Base-by-base conservation (phyloP, 2,329 filamentous ascomycete genomes). In the Exophiala aquamarina region DNA sequence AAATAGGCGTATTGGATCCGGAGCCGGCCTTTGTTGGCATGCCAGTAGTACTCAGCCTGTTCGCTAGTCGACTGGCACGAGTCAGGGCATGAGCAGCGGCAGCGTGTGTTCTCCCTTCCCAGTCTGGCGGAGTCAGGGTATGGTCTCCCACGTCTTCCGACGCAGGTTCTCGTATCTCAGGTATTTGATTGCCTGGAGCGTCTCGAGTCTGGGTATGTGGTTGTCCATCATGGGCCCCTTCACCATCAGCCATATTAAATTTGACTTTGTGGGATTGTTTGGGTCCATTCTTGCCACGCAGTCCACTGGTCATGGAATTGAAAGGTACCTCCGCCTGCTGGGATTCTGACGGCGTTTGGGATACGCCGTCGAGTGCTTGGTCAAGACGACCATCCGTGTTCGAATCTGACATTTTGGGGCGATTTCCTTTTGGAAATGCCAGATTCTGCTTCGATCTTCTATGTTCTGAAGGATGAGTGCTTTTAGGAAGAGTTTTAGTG, bases 61-160 rank as follows among this genome's bases (percentile, higher is more conserved):
- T 40, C 18, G 49, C 48, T 20, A 55, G 33, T 17, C 49, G 42
- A 33, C 46, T 55, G 17, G 52, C 52, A n/a, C 52, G 52, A 38
- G 34, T 39, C 29, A 49, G 45, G 15, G 52, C 52, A 37, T 52
- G 29, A 23, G 52, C 52, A 17, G 52, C 52, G 7, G 52, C 52
- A 36, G 49, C 52, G 49, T 44, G 38, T 23, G 42, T 47, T 15
- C 43, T 48, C 18, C 52, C 52, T 4, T 34, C 37, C 49, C 49
- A 52, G 23, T 45, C 42, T 2, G 40, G 23, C 9, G 45, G 39
- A 13, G 39, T 23, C 13, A 49, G 43, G n/a, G 38, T 33, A 26
- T 49, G 32, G 42, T 55, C 49, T 20, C 49, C 42, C 3, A 55
- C 49, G 20, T 52, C 52, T 18, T 47, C 52, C 11, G 47, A 46